Evolutionary conservation across 148 eudicot species (phyloP), one percentile per base, ranked within the genome.

Genomic region (Amaranthus hypochondriacus): DNA sequence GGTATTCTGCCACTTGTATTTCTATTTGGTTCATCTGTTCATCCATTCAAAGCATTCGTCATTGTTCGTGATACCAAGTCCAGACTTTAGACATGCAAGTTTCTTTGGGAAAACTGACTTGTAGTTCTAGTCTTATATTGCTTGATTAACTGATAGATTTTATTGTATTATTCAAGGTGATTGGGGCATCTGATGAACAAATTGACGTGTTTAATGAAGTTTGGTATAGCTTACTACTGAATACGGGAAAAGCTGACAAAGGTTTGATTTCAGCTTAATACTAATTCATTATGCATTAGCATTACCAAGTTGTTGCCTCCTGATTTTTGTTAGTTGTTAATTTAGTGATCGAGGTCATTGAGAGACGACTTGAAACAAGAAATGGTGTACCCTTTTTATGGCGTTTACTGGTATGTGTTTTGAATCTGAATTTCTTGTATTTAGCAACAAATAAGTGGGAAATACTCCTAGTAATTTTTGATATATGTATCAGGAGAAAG

Each of bases 101-200:
- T 6, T 6, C 14, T 1, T 63, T 43, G 67, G 6, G 39, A 28
- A 28, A 28, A 28, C 39, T 28, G 39, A 28, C 39, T 28, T 28
- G 39, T 2, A 28, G 39, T 28, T 28, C 15, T 68, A 5, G 58
- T 44, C 28, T 68, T n/a, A 11, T 18, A 51, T 52, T 51, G 3
- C 42, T 43, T 72, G 15, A 61, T 54, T 62, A 61, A 76, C 51
- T 39, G 50, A 65, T 52, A 56, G 7, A 13, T 8, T 58, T 61
- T 9, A 9, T 28, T 79, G 48, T 46, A 6, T 39, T 70, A 39
- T 71, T 73, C 75, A 67, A 95, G 98, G 82, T 79, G 69, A 89
- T 95, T 15, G 98, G 97, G 46, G 98, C 98, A 21, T 95, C 98
- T 7, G 96, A 90, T 77, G 97, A 95, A 78, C 98, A 95, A 62